phyloP scores from a whole-genome alignment of 2,329 filamentous ascomycete genomes.

The Monascus ruber region DNA sequence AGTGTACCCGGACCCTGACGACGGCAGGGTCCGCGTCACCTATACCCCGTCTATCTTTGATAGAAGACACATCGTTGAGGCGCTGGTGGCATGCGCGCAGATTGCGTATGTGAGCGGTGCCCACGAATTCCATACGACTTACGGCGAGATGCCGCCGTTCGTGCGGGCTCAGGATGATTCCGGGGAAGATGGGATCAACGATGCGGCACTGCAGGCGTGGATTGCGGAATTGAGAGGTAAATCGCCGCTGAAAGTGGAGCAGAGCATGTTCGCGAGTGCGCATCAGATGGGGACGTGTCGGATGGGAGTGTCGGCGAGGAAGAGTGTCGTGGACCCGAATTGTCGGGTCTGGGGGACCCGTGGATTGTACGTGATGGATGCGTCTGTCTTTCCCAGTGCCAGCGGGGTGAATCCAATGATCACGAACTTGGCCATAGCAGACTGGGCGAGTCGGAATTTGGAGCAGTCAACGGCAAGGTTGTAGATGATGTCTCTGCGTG shows the following conservation, averaged over 20 bases:
- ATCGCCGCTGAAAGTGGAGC: constrained; percentile 38
- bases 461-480: constrained; percentile 12
- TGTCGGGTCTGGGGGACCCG: constrained; percentile 38
- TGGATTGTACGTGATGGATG: constrained; percentile 38
- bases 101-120: constrained; percentile 71
- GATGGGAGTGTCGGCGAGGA: constrained; percentile 32
- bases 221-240: constrained; percentile 36
- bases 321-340: constrained; percentile 33
- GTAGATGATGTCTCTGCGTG: neutral
- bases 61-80: constrained; percentile 58
- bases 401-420: constrained; percentile 43
- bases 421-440: constrained; percentile 40
- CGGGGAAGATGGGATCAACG: constrained; percentile 38
- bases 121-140: constrained; percentile 59
- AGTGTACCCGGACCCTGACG: constrained; percentile 59
- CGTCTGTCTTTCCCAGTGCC: constrained; percentile 40
- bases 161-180: constrained; percentile 29
- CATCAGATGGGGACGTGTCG: constrained; percentile 43
- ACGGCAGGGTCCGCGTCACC: constrained; percentile 53
- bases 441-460: constrained; percentile 34
- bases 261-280: constrained; percentile 32
- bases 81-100: constrained; percentile 59
- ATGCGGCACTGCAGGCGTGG: constrained; percentile 45
- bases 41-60: constrained; percentile 66
- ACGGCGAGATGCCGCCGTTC: constrained; percentile 56